Evolutionary conservation across 1,139 yeast genomes (phyloP), one percentile per base, ranked within the genome.

Genomic region (Geotrichum fermentans): DNA sequence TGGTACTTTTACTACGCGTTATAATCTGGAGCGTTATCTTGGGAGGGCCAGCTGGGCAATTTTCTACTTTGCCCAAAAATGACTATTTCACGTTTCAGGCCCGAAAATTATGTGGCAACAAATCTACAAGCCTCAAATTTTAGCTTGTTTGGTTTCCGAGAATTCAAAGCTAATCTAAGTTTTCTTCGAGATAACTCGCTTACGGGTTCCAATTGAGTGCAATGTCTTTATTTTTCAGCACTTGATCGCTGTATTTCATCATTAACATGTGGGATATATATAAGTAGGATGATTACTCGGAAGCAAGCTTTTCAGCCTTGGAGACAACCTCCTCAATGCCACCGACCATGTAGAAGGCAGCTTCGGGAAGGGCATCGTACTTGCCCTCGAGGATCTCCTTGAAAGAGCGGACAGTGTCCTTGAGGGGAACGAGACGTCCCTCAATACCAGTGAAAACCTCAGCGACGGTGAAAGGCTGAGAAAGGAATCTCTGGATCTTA

Each of bases 341-440:
- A 79, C 98, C 98, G 75, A 90, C 97, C 98, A 92, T 92, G 78
- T 92, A 92, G 95, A 92, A 92, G 67, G 98, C 97, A 71, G 84
- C 86, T 80, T 92, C 98, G 72, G 98, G 98, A 70, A 92, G 83
- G 79, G 84, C 82, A 75, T 92, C 98, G 80, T 90, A 88, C 82
- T 92, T 92, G 77, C 98, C 98, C 45, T 82, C 97, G 70, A 92
- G 83, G 65, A 92, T 96, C 67, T 84, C 97, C 80, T 82, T 88
- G 94, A 92, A 92, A 56, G 97, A 90, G 62, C 75, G 73, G 71
- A 92, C 77, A 64, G 98, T 92, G 69, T 92, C 97, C 79, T 86
- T 84, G 73, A 92, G 81, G 78, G 96, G 82, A 60, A 92, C 98
- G 73, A 92, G 84, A 75, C 84, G 87, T 78, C 98, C 98, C 76